Evolutionary conservation across 2,329 filamentous ascomycete genomes (phyloP), one percentile per base, ranked within the genome.

Genomic region (Calonectria naviculata): DNA sequence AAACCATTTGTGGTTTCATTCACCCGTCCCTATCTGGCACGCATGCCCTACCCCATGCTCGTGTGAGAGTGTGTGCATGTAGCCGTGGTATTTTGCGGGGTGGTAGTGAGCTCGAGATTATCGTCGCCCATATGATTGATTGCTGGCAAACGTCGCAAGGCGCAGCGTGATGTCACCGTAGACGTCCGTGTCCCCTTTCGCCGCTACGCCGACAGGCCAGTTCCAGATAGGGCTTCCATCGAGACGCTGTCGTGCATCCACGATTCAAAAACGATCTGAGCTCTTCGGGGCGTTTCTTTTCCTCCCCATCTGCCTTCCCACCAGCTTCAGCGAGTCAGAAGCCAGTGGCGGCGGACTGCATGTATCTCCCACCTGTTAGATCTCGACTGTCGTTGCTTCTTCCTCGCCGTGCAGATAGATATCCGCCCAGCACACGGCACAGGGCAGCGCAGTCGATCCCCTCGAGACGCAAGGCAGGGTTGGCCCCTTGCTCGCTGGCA

Each of bases 91-190:
- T 61, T 61, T 52, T 52, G 65, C 56, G 65, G 54, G 56, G 52
- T 34, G 12, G 47, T 44, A 21, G 41, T 49, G 29, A 67, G 54
- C 6, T 60, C 36, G 54, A 49, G 65, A 47, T 58, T 60, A 61
- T 61, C 38, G 36, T 44, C 36, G 5, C 24, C 26, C n/a, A 46
- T 54, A 3, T 65, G 62, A 31, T 49, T 65, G 46, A 44, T 24
- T 65, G 17, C 24, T 29, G 2, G 24, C 21, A 17, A 17, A 24
- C n/a, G 28, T 46, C 10, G 17, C 44, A 28, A 67, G 31, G 54
- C 26, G 34, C 44, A 60, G 47, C 54, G 65, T 67, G 42, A 61
- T 62, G 65, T 21, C 46, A 67, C 28, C n/a, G 54, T 41, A 8
- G 2, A 42, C n/a, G 54, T 49, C 54, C 36, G 44, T 42, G 29